Conservation (phyloP, 352 stramenopile species). For the Phytopythium sindhum region DNA sequence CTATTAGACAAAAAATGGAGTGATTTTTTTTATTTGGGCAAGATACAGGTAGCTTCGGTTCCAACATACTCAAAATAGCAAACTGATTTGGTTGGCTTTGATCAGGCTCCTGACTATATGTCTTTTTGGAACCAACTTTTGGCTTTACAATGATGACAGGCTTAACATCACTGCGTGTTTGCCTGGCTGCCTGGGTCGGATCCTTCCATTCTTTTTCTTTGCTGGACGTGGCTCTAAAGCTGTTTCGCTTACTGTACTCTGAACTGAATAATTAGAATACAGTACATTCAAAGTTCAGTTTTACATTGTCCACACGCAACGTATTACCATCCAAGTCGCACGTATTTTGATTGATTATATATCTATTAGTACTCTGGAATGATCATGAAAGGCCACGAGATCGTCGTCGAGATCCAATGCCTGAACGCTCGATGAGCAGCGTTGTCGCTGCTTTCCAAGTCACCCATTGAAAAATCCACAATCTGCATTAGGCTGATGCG, state of each 20-base stretch:
- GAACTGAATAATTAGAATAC: background rate
- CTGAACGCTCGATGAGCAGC: background rate
- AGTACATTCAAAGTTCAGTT: background rate
- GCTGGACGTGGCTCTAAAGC: too few relatives aligned
- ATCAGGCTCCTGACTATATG: too few relatives aligned
- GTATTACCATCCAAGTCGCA: too few relatives aligned
- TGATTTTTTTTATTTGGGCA: too few relatives aligned
- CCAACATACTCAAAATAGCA: too few relatives aligned
- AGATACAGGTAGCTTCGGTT: too few relatives aligned
- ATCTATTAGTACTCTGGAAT: background rate
- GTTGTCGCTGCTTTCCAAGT: background rate
- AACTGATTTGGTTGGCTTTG: background rate
- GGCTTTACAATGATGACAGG: background rate
- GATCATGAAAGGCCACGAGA: too few relatives aligned
- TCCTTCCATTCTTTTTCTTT: background rate
- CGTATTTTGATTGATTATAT: background rate
- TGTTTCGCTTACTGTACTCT: too few relatives aligned
- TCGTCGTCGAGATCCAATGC: too few relatives aligned
- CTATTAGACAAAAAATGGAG: background rate
- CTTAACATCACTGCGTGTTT: background rate
- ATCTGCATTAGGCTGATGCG: conserved; percentile 8
- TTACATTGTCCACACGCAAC: background rate
- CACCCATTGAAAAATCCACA: background rate
- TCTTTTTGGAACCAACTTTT: background rate
- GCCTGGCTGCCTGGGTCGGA: background rate